Evolutionary conservation across 768 basidiomycete genomes (phyloP), one percentile per base, ranked within the genome.

Genomic region (Collybiopsis confluens): DNA sequence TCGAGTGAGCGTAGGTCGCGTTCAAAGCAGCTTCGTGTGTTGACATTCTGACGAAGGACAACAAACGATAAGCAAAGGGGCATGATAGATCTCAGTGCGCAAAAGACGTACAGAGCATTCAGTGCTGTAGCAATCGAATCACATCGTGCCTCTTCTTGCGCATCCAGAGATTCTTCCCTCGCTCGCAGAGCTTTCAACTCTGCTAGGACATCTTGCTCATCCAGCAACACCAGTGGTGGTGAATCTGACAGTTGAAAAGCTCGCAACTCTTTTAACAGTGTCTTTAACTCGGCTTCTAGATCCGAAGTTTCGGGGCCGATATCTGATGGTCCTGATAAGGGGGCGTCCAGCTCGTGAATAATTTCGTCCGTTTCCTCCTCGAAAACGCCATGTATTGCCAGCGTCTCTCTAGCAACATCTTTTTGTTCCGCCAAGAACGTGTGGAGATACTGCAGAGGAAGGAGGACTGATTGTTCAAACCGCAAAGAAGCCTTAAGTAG

Each of bases 361-460:
- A 68, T 45, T 9, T 60, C 64, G 30, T 67, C 63, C 15, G 74
- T 52, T 51, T 76, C 73, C 48, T 71, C 68, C 1, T 61, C 61
- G 20, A 76, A 59, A 2, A 66, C 65, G 15, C 68, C 66, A 13
- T 70, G 48, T 26, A 70, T 56, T 1, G 65, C 71, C 33, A 71
- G 69, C 2, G 67, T 58, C 26, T 72, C 68, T 21, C 56, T 49
- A 5, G 61, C 52, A 18, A 46, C 45, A 24, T 59, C 46, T 28
- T 64, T 54, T 15, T 52, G 45, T 8, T 57, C 54, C 1, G 59
- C 46, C 8, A 67, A 57, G 26, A 52, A 52, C 8, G 56, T 45
- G 43, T 71, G 63, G 10, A 70, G 56, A 5, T 27, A 48, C 6
- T 57, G 58, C 8, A 69, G 64, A 18, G 62, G 59, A 18, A 58